Base-by-base conservation (phyloP, 2,329 filamentous ascomycete genomes). In the Xenosphaeropsis pyriputrescens region DNA sequence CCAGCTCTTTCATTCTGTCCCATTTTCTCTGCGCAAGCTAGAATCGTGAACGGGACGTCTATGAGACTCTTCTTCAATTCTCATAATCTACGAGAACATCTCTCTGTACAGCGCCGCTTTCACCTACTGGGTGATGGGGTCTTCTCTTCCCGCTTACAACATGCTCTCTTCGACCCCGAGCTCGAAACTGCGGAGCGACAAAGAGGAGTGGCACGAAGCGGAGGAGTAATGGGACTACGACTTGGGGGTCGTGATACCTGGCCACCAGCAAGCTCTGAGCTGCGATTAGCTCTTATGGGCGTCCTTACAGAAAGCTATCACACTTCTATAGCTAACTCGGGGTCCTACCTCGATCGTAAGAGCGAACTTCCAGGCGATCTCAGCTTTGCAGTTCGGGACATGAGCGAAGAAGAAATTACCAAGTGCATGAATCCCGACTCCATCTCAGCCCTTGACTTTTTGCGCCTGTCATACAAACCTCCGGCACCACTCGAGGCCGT, bases 181-280 rank as follows among this genome's bases (percentile, higher is more conserved):
- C 68, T 91, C 35, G 78, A 83, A 47, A 82, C 79, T 18, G 81
- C 85, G 3, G 85, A 93, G 53, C 70, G 81, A 32, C 72, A 73
- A 36, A 63, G 72, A 14, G 84, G 85, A 3, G 66, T 79, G 22
- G 73, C 82, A 33, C 70, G 77, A 7, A 72, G 72, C 34, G 79
- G 83, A 35, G 72, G 77, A 41, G 63, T 73, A 12, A 89, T 93
- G 67, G 89, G 91, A 1, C 65, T 96, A 31, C 79, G 86, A 31
- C 65, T 96, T 1, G 82, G 82, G n/a, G 75, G 73, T 2, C 73
- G 85, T 49, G 76, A 84, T 39, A 84, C 70, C 22, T 96, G 91
- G 91, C 91, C 91, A 18, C 91, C 91, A 4, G 86, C 86, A 17
- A 93, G 84, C 55, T 95, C 88, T 0, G 91, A 96, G 55, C 62